phyloP scores from a whole-genome alignment of 345 rosid genomes.

The Bretschneidera sinensis region DNA sequence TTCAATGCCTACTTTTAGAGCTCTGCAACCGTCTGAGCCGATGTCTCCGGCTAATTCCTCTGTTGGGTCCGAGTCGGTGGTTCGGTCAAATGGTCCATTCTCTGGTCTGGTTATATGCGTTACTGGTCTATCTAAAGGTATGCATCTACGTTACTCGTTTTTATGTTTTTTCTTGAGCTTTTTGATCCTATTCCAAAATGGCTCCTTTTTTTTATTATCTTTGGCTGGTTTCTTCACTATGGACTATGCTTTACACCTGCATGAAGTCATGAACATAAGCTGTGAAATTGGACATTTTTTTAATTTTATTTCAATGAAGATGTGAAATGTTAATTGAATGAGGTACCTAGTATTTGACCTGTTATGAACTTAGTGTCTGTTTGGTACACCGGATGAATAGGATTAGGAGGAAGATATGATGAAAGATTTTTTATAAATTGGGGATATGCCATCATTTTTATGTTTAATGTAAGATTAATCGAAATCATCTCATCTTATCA shows the following conservation, averaged over 20 bases:
- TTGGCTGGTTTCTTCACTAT: conserved; percentile 1
- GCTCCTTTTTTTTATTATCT: neutral
- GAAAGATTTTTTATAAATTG: no score
- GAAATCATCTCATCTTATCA: no score
- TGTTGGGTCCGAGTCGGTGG: conserved; percentile 33
- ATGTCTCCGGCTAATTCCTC: conserved; percentile 45
- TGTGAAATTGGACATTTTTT: no score
- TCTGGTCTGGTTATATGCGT: conserved; percentile 78
- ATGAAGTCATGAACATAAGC: no score
- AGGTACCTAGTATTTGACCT: no score
- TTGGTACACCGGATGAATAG: no score
- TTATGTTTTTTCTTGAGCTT: neutral
- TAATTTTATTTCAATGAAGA: no score
- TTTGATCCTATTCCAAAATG: neutral
- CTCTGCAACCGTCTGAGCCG: conserved; percentile 32
- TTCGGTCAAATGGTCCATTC: conserved; percentile 51
- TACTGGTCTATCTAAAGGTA: conserved; percentile 92
- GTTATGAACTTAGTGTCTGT: no score
- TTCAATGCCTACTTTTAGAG: conserved; percentile 41
- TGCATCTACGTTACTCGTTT: neutral
- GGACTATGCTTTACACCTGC: neutral
- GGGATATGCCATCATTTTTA: no score
- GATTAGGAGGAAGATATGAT: no score
- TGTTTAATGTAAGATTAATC: no score
- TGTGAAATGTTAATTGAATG: no score